A percentile compares a stretch with the other conserved stretches of the same genome.
These are phyloP conservation scores for Mortierella sp. DNA, from an alignment of 371 early-diverging fungal species.

Conservation along the genomic window DNA sequence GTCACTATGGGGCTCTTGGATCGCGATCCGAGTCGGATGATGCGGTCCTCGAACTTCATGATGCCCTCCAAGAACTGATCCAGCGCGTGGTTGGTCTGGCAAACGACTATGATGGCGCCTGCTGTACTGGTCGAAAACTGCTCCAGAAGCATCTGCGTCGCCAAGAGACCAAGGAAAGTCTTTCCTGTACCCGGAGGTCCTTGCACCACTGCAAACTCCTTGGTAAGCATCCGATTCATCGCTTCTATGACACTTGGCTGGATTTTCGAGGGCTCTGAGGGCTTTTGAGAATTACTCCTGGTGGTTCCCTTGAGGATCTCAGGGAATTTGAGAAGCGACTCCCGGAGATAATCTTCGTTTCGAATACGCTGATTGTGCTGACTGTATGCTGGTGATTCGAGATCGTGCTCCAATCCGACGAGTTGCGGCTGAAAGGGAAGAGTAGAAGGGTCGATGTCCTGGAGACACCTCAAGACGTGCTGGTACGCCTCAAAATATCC, in stretches of 20 bases:
- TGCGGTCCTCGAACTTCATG: slow-evolving; percentile 59
- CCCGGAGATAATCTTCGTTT: slow-evolving; percentile 23
- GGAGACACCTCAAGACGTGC: slow-evolving; percentile 65
- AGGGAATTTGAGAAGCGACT: slow-evolving; percentile 16
- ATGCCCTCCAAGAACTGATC: slow-evolving; percentile 81
- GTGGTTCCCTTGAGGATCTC: slow-evolving; percentile 18
- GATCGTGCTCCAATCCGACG: slow-evolving; percentile 54
- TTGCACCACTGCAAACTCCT: slow-evolving; percentile 69
- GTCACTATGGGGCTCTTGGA: slow-evolving; percentile 66
- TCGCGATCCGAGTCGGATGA: slow-evolving; percentile 76
- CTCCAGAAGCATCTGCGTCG: slow-evolving; percentile 67
- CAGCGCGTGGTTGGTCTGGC: slow-evolving; percentile 83
- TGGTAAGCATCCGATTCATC: slow-evolving; percentile 64
- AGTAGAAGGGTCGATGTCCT: slow-evolving; percentile 57
- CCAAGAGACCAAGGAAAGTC: slow-evolving; percentile 76
- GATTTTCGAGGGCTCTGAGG: neutral
- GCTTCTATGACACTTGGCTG: slow-evolving; percentile 67
- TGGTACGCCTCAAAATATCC: slow-evolving; percentile 65
- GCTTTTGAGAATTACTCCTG: neutral
- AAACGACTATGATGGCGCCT: slow-evolving; percentile 75
- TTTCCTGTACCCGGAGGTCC: slow-evolving; percentile 86
- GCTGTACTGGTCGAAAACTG: slow-evolving; percentile 48
- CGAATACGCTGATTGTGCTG: neutral
- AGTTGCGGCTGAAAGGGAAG: slow-evolving; percentile 61
- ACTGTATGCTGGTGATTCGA: slow-evolving; percentile 47